phyloP scores from a whole-genome alignment of 495 filamentous ascomycete species.

The Aspergillus bertholletiae region DNA sequence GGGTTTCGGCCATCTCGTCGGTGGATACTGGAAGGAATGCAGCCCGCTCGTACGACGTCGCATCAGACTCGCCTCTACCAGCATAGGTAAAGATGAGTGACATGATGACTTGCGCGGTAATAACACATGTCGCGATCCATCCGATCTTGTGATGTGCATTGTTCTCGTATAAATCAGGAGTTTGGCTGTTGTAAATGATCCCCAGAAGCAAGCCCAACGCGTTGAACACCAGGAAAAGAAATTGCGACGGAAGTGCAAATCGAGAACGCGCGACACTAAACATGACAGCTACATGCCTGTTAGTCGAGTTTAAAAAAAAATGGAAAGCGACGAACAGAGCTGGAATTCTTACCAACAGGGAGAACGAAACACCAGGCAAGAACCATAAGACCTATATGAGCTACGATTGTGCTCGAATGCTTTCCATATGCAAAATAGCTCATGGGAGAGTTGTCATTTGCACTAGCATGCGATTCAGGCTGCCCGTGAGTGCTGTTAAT shows the following conservation, averaged over 20 bases:
- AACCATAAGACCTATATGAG: constrained; percentile 78
- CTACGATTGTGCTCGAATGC: constrained; percentile 63
- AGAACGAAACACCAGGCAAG: constrained; percentile 80
- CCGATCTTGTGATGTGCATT: constrained; percentile 88
- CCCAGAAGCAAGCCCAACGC: constrained; percentile 66
- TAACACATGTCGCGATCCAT: constrained; percentile 76
- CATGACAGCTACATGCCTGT: constrained; percentile 62
- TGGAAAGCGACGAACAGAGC: not conserved
- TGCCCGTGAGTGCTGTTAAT: constrained; percentile 25
- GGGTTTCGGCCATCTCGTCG: constrained; percentile 61
- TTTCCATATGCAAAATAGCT: constrained; percentile 78
- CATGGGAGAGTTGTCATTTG: constrained; percentile 27
- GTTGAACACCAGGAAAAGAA: constrained; percentile 72
- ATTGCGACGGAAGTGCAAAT: constrained; percentile 67
- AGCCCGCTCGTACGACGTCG: constrained; percentile 33
- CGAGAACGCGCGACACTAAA: constrained; percentile 79
- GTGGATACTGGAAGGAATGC: constrained; percentile 67
- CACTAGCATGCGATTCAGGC: constrained; percentile 32
- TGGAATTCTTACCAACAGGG: constrained; percentile 63
- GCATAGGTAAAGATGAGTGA: constrained; percentile 57
- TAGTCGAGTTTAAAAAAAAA: not conserved
- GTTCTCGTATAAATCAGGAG: constrained; percentile 83
- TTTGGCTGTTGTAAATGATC: constrained; percentile 74
- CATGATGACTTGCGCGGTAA: constrained; percentile 64
- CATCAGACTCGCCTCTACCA: constrained; percentile 29